Evolutionary conservation across 208 protist genomes (phyloP), one percentile per base, ranked within the genome.

Genomic region (Leishmania lainsoni): DNA sequence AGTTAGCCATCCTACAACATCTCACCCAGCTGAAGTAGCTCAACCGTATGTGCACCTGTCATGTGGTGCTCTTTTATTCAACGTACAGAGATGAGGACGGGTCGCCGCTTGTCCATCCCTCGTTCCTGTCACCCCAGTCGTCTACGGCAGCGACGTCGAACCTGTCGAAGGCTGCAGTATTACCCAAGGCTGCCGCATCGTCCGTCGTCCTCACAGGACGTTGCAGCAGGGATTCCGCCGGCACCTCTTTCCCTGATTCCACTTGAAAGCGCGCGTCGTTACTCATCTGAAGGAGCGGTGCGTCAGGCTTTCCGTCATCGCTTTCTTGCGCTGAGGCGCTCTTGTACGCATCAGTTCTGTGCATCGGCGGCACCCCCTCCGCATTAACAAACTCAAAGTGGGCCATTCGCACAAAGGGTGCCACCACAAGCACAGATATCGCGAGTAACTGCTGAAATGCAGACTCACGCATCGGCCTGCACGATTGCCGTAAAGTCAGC

Each of bases 321-420:
- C 63, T 12, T 35, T 65, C 65, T 20, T 0, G 29, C 39, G 5
- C 22, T 5, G 69, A 45, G 69, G 45, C 39, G n/a, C 45, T 9
- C 5, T 51, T 51, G 29, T 14, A 68, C 61, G 29, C 20, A 39
- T 39, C 14, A 10, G 65, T 8, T 49, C 39, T 49, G 26, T 14
- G 16, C 49, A 42, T 35, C 72, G 5, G 5, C 49, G 39, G 14
- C 12, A 79, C 48, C 68, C 80, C 85, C 66, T 88, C 85, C 8
- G 32, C 68, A 29, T 86, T 88, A 26, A 80, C 85, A 45, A 88
- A 83, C 9, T 81, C 26, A 5, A 68, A 4, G 49, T 22, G 16
- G 54, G 74, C 71, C 68, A 78, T 78, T 10, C 16, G 52, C 51
- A 88, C 81, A 51, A 83, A 75, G 10, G 77, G 81, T 0, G 63